Evolutionary conservation across 2,329 filamentous ascomycete species (phyloP).

Genomic region (Colletotrichum somersetense): DNA sequence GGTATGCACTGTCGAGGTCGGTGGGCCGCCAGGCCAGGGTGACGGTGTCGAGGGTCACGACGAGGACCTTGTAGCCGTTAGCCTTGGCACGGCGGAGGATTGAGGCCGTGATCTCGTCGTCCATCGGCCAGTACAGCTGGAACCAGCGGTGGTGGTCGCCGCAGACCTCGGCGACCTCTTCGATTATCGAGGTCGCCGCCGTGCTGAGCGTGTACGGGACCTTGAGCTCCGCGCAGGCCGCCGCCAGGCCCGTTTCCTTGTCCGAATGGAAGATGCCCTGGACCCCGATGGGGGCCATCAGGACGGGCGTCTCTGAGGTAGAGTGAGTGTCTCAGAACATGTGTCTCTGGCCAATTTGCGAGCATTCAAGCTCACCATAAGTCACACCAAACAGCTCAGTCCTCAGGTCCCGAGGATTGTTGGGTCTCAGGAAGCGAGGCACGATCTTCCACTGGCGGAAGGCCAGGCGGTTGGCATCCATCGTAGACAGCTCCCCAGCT

Average conservation of each 20-base stretch:
- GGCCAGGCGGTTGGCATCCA: conserved; percentile 69
- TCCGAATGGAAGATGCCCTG: conserved; percentile 76
- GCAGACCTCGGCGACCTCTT: conserved; percentile 73
- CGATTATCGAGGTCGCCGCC: conserved; percentile 72
- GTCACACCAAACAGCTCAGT: conserved; percentile 65
- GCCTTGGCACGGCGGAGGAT: conserved; percentile 72
- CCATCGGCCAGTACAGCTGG: conserved; percentile 80
- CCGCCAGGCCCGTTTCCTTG: conserved; percentile 72
- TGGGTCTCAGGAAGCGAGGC: conserved; percentile 63
- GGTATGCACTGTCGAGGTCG: conserved; percentile 73
- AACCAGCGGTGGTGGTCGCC: conserved; percentile 74
- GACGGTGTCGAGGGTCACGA: conserved; percentile 81
- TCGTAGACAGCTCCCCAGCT: conserved; percentile 71
- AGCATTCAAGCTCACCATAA: conserved; percentile 52
- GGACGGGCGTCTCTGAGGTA: conserved; percentile 60
- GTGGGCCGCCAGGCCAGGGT: conserved; percentile 76
- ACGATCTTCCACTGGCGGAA: conserved; percentile 67
- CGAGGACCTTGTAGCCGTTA: conserved; percentile 73
- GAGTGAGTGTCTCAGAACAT: conserved; percentile 6
- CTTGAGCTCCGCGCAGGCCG: conserved; percentile 69
- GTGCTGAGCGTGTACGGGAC: conserved; percentile 78
- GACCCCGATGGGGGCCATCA: conserved; percentile 78
- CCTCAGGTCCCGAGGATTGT: conserved; percentile 60
- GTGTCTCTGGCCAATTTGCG: neutral
- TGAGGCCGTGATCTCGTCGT: conserved; percentile 74